Conservation (phyloP, 805 yeast genomes). For the Spathaspora sp. region DNA sequence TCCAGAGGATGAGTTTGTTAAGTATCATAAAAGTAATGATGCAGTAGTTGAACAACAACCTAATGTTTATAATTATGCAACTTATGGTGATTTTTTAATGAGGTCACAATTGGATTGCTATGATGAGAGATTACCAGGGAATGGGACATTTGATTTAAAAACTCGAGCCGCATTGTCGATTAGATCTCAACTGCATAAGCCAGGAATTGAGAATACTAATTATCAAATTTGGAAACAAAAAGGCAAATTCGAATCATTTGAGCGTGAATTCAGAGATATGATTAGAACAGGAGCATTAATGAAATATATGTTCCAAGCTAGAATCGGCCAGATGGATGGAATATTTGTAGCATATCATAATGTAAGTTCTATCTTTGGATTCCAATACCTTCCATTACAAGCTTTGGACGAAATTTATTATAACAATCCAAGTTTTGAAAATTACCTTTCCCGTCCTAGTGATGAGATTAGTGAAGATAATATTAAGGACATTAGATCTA, state of each 20-base stretch:
- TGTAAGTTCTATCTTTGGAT: conserved; percentile 76
- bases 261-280: conserved; percentile 74
- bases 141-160: conserved; percentile 88
- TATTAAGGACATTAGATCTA: conserved; percentile 11
- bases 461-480: neutral
- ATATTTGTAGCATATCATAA: conserved; percentile 91
- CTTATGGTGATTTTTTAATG: conserved; percentile 65
- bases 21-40: conserved; percentile 19
- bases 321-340: conserved; percentile 97
- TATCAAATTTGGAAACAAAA: conserved; percentile 60
- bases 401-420: conserved; percentile 57
- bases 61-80: conserved; percentile 66
- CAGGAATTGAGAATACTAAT: conserved; percentile 51
- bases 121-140: conserved; percentile 76
- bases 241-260: conserved; percentile 78
- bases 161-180: conserved; percentile 89
- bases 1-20: conserved; percentile 47
- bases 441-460: conserved; percentile 25
- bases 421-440: neutral
- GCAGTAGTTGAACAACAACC: conserved; percentile 11
- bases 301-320: conserved; percentile 86
- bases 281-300: conserved; percentile 67
- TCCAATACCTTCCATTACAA: conserved; percentile 75
- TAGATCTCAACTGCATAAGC: conserved; percentile 68
- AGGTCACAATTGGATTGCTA: conserved; percentile 89